Base-by-base conservation (phyloP, 169 alveolate genomes). In the Eimeria mitis region DNA sequence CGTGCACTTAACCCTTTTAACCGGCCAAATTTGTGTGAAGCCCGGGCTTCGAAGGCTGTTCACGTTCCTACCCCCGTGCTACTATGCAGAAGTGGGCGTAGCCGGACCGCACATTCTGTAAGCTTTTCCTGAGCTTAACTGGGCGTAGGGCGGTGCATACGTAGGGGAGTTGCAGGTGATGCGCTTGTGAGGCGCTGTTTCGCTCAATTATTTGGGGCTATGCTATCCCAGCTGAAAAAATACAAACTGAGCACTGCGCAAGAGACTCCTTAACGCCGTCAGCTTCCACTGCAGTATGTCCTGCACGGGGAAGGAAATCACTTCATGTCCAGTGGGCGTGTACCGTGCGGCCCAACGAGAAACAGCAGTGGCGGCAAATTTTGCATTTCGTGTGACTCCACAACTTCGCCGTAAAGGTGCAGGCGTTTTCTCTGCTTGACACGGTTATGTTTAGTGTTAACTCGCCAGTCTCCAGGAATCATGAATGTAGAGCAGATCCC, bases 61-160 rank as follows among this genome's bases (percentile, higher is more conserved):
- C 44, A 0, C n/a, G 42, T 78, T 25, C n/a, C 85, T 7, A 21
- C 7, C 44, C 14, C 37, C 63, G 8, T 52, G 88, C 88, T 47
- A 19, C 68, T 78, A 16, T 44, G 88, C 88, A 52, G 42, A 44
- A 28, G 65, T 78, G 21, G 9, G 40, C 68, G 34, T n/a, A 47
- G 49, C 88, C 63, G 47, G 44, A 78, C 88, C 88, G 42, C 65
- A 44, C 68, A 40, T 52, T 78, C 70, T 68, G 65, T 40, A 73
- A 73, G 83, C 83, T 40, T 73, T 73, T 19, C 54, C 56, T 40
- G 83, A 21, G 83, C 54, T 40, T 40, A 8, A 40, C 13, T 37
- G 31, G 31, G 52, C 83, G 83, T 73, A 73, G 83, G 56, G 56
- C 79, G 79, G 79, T 70, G n/a, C 9, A 68, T 1, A 34, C 47